These are phyloP conservation scores for Botrytis cinerea DNA, from an alignment of 2,329 filamentous ascomycete genomes.

Conservation along the genomic window DNA sequence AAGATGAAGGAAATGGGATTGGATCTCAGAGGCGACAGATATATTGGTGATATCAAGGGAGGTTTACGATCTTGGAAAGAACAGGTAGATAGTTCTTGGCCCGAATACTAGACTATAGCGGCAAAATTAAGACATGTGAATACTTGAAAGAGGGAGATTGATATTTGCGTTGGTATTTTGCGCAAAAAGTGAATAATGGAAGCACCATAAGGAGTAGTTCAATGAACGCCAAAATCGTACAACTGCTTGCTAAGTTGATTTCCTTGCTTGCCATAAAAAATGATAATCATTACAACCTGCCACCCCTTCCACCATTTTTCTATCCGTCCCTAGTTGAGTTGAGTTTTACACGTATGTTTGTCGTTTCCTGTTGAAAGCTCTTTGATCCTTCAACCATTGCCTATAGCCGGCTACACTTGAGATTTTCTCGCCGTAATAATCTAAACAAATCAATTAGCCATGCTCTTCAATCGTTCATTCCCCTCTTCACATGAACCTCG, in stretches of 20 bases:
- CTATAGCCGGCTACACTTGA: conserved; percentile 88
- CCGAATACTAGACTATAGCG: conserved; percentile 51
- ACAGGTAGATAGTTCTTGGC: conserved; percentile 61
- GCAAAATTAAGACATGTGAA: neutral
- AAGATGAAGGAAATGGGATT: conserved; percentile 63
- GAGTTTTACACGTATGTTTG: conserved; percentile 37
- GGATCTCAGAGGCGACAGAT: conserved; percentile 50
- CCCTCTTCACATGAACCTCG: neutral
- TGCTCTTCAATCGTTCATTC: neutral
- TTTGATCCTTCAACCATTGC: conserved; percentile 95
- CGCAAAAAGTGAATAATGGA: neutral
- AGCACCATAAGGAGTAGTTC: conserved; percentile 12
- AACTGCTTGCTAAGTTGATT: conserved; percentile 15
- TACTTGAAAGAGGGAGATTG: conserved; percentile 20
- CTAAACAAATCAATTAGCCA: conserved; percentile 42
- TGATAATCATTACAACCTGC: conserved; percentile 19
- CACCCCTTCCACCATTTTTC: conserved; percentile 18
- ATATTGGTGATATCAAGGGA: conserved; percentile 70
- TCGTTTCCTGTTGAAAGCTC: conserved; percentile 89
- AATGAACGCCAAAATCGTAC: conserved; percentile 24
- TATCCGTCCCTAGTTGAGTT: conserved; percentile 16
- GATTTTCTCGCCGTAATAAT: conserved; percentile 99
- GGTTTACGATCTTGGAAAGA: conserved; percentile 73
- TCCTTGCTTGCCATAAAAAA: conserved; percentile 15
- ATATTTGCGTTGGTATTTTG: conserved; percentile 20